Percentiles rank a stretch among this genome's conserved stretches.
phyloP scores from a whole-genome alignment of 1,139 yeast genomes.

The Hansenula sp. region DNA sequence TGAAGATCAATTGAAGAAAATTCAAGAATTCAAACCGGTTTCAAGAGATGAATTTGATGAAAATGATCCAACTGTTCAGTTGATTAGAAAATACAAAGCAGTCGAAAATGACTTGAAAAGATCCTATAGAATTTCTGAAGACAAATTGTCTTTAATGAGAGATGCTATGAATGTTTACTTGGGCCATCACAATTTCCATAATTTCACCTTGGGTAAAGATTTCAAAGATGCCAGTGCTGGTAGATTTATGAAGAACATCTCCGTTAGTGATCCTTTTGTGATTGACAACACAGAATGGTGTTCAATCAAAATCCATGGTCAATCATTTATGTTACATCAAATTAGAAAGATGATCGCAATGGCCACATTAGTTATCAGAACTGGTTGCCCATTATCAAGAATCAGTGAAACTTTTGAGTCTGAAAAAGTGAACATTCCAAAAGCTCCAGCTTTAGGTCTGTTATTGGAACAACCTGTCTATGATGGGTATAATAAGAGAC shows the following conservation, averaged over 20 bases:
- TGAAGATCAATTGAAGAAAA: conserved; percentile 39
- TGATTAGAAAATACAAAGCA: conserved; percentile 55
- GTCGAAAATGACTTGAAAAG: conserved; percentile 71
- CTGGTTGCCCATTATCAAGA: conserved; percentile 76
- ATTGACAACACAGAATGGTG: conserved; percentile 96
- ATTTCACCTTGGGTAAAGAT: conserved; percentile 87
- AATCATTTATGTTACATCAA: conserved; percentile 97
- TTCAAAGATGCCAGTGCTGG: conserved; percentile 82
- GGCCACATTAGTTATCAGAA: conserved; percentile 83
- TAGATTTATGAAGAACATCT: conserved; percentile 75
- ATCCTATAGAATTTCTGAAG: conserved; percentile 58
- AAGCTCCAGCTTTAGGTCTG: conserved; percentile 95
- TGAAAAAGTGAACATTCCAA: conserved; percentile 82
- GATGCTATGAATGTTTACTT: conserved; percentile 68
- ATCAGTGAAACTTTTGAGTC: conserved; percentile 77
- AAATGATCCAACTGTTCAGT: conserved; percentile 29
- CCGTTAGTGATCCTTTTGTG: conserved; percentile 86
- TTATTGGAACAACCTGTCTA: conserved; percentile 89
- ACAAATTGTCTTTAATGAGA: conserved; percentile 60
- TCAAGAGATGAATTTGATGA: conserved; percentile 33
- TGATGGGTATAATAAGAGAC: conserved; percentile 72
- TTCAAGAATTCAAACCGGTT: conserved; percentile 27
- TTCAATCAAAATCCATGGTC: conserved; percentile 94
- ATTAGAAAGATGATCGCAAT: conserved; percentile 97
- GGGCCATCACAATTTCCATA: conserved; percentile 94